Conservation (phyloP, 768 basidiomycete species). For the Termitomyces titanicus region DNA sequence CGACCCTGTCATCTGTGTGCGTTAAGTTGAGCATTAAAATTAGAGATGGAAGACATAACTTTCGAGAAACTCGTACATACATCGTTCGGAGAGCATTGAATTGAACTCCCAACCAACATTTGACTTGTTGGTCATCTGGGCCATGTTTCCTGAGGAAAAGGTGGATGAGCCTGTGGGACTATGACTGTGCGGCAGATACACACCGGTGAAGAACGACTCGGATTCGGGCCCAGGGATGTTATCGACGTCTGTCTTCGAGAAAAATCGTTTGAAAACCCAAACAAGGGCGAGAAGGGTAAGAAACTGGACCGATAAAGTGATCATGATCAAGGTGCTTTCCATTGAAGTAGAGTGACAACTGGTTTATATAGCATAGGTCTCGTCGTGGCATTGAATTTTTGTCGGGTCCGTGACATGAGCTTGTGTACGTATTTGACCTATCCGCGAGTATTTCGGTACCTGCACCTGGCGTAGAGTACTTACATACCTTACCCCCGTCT, state of each 20-base stretch:
- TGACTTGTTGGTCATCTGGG: constrained; percentile 1
- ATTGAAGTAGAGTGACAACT: too few relatives aligned
- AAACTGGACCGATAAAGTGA: too few relatives aligned
- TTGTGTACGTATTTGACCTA: too few relatives aligned
- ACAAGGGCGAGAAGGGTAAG: constrained; percentile 6
- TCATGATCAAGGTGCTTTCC: not conserved
- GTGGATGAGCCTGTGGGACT: not conserved
- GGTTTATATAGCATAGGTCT: too few relatives aligned
- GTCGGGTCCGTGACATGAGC: too few relatives aligned
- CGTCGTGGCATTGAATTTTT: too few relatives aligned
- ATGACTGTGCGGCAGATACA: not conserved
- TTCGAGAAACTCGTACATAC: not conserved
- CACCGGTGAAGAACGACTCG: constrained; percentile 27
- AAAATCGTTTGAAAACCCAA: constrained; percentile 11
- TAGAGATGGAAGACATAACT: not conserved
- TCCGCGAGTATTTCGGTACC: too few relatives aligned
- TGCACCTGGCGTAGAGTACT: too few relatives aligned
- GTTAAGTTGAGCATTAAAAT: too few relatives aligned
- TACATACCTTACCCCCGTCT: too few relatives aligned
- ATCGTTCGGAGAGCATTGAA: not conserved
- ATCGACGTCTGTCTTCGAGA: constrained; percentile 22
- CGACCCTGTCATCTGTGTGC: not conserved
- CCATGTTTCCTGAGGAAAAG: not conserved
- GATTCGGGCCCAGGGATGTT: constrained; percentile 32
- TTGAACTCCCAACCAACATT: constrained; percentile 2